A percentile compares a stretch with the other conserved stretches of the same genome.
Conservation (phyloP, 345 rosid genomes). For the Melastoma malabathricum region DNA sequence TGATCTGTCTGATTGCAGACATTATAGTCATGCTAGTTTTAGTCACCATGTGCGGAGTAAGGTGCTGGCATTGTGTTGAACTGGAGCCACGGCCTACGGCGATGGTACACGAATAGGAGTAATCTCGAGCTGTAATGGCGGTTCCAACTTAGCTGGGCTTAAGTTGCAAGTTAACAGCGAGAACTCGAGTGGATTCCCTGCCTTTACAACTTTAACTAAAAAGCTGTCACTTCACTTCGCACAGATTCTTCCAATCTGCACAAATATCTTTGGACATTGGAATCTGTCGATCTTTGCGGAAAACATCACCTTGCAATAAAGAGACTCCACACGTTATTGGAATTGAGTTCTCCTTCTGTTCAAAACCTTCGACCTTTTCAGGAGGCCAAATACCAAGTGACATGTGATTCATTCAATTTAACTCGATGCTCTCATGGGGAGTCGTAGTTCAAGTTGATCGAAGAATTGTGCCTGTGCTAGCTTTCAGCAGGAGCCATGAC, state of each 20-base stretch:
- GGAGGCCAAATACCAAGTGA: too few relatives aligned
- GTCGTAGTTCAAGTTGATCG: too few relatives aligned
- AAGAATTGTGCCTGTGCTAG: too few relatives aligned
- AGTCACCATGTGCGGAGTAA: too few relatives aligned
- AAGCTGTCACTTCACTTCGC: conserved; percentile 7
- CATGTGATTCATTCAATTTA: too few relatives aligned
- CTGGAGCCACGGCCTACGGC: too few relatives aligned
- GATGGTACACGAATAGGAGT: too few relatives aligned
- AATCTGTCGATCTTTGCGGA: conserved; percentile 6
- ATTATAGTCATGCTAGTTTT: background rate
- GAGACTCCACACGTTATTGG: background rate
- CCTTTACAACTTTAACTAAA: conserved; percentile 8
- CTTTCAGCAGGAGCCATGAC: too few relatives aligned
- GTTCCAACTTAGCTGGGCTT: background rate
- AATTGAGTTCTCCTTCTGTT: background rate
- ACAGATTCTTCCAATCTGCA: conserved; percentile 8
- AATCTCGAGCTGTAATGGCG: background rate
- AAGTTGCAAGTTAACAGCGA: conserved; percentile 7
- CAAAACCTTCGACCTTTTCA: too few relatives aligned
- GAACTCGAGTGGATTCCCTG: conserved; percentile 3
- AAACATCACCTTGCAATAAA: background rate
- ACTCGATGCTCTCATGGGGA: too few relatives aligned
- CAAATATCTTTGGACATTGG: conserved; percentile 7
- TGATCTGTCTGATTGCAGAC: background rate
- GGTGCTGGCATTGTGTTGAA: too few relatives aligned